phyloP scores from a whole-genome alignment of 495 filamentous ascomycete genomes.

The Usnea hakonensis region DNA sequence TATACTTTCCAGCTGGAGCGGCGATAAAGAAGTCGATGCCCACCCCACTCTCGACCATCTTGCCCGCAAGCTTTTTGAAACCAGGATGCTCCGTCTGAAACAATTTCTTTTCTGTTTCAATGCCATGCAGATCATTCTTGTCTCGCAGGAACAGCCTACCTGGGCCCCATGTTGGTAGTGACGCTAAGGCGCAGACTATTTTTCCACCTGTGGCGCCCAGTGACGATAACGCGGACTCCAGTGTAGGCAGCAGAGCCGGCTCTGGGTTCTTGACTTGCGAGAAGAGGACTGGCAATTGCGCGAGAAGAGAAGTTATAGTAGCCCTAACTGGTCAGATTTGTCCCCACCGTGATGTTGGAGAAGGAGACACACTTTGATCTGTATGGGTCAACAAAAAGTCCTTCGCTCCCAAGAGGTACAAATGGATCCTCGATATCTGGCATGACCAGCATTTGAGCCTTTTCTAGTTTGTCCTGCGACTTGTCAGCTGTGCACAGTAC shows the following conservation, averaged over 20 bases:
- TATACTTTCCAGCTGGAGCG: conserved; percentile 77
- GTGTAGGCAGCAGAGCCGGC: conserved; percentile 71
- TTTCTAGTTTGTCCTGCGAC: conserved; percentile 60
- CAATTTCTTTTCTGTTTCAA: conserved; percentile 86
- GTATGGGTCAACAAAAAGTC: conserved; percentile 91
- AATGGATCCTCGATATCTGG: conserved; percentile 97
- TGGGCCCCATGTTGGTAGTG: conserved; percentile 84
- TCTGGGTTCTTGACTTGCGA: conserved; percentile 80
- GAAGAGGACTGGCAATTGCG: conserved; percentile 74
- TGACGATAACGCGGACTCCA: conserved; percentile 73
- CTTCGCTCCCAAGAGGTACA: conserved; percentile 74
- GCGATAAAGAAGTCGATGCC: conserved; percentile 93
- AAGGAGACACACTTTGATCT: conserved; percentile 61
- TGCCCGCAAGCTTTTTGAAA: conserved; percentile 75
- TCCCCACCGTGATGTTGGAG: neutral
- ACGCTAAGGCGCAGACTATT: conserved; percentile 76
- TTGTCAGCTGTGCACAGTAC: neutral
- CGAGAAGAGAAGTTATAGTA: conserved; percentile 77
- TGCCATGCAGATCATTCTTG: conserved; percentile 75
- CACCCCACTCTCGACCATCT: conserved; percentile 80
- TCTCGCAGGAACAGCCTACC: conserved; percentile 76
- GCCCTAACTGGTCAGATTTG: conserved; percentile 36
- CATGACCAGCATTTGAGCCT: conserved; percentile 98
- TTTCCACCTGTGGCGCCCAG: conserved; percentile 84
- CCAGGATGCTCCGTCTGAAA: conserved; percentile 81